These are phyloP conservation scores for Seminavis robusta DNA, from an alignment of 108 stramenopile species.

Conservation along the genomic window DNA sequence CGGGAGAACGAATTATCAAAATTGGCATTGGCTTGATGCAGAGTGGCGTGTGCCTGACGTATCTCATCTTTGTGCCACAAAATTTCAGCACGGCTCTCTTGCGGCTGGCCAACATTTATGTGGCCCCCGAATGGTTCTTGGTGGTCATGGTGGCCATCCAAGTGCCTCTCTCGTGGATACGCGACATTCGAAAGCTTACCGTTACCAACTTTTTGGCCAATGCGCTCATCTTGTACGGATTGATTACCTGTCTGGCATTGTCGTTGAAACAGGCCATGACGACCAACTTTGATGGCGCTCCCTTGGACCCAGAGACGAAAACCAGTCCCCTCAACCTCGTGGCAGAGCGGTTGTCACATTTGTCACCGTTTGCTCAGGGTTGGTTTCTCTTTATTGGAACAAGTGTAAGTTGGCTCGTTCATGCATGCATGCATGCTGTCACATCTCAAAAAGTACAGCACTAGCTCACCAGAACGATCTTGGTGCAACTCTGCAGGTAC, in stretches of 20 bases:
- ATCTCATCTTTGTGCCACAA: conserved; percentile 72
- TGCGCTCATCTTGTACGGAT: conserved; percentile 57
- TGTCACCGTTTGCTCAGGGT: conserved; percentile 24
- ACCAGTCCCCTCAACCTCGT: conserved; percentile 4
- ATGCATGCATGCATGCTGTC: background rate
- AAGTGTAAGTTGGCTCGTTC: conserved; percentile 14
- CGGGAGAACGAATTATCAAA: conserved; percentile 40
- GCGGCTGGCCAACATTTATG: background rate
- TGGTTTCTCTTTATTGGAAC: conserved; percentile 77
- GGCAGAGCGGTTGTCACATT: conserved; percentile 4
- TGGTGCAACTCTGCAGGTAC: background rate
- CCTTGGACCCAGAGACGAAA: background rate
- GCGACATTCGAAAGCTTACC: conserved; percentile 61
- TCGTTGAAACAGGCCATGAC: conserved; percentile 8
- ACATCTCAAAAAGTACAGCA: no score
- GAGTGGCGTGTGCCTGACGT: conserved; percentile 68
- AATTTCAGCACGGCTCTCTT: conserved; percentile 31
- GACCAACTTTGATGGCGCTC: conserved; percentile 1
- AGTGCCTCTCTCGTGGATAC: conserved; percentile 63
- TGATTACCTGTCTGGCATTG: conserved; percentile 51
- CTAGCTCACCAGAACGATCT: background rate
- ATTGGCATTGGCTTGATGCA: conserved; percentile 67
- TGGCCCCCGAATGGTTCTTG: conserved; percentile 33
- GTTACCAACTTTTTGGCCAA: conserved; percentile 65
- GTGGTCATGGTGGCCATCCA: conserved; percentile 48